These are phyloP conservation scores for Hippophae rhamnoides DNA, from an alignment of 306 rosid species.

Conservation along the genomic window DNA sequence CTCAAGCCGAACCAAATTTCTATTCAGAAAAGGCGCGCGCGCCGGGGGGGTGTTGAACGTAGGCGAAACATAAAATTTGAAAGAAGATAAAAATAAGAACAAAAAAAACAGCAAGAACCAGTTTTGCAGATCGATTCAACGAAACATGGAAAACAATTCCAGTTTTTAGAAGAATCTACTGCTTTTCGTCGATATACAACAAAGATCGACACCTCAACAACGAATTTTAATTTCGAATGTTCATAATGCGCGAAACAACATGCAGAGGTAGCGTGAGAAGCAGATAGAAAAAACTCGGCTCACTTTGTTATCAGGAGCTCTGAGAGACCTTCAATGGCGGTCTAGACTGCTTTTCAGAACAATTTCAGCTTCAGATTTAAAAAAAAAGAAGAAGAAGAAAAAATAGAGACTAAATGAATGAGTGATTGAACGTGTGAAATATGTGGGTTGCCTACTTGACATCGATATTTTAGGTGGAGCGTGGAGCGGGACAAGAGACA, in stretches of 20 bases:
- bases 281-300: slow-evolving; percentile 5
- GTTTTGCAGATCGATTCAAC: slow-evolving; percentile 27
- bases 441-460: too few species aligned
- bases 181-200: background rate
- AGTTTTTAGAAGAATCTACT: slow-evolving; percentile 8
- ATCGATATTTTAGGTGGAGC: too few species aligned
- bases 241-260: background rate
- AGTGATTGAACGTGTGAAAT: background rate
- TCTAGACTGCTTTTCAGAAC: slow-evolving; percentile 14
- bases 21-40: background rate
- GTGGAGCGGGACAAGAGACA: too few species aligned
- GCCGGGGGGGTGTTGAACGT: too few species aligned
- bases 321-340: slow-evolving; percentile 15
- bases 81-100: too few species aligned
- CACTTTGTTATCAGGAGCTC: slow-evolving; percentile 37
- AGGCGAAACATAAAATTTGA: too few species aligned
- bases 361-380: too few species aligned
- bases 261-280: slow-evolving; percentile 5
- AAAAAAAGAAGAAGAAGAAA: too few species aligned
- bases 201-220: background rate
- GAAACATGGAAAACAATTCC: slow-evolving; percentile 10
- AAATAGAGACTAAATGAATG: background rate
- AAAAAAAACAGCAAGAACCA: background rate
- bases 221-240: background rate
- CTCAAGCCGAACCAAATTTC: background rate